A percentile compares a stretch with the other conserved stretches of the same genome.
phyloP scores from a whole-genome alignment of 2,329 filamentous ascomycete species.

The Calonectria hawksworthii region DNA sequence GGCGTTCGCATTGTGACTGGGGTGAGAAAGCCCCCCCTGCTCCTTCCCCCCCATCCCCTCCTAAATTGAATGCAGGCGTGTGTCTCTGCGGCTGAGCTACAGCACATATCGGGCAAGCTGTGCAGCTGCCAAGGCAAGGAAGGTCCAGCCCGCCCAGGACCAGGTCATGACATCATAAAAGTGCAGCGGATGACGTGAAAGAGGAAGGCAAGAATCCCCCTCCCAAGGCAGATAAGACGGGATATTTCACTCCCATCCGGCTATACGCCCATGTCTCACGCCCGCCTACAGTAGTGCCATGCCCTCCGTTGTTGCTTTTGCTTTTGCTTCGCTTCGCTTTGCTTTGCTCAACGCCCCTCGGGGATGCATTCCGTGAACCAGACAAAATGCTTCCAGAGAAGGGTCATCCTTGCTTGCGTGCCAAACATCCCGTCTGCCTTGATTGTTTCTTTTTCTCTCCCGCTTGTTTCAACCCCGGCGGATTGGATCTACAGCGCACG shows the following conservation, averaged over 20 bases:
- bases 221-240: neutral
- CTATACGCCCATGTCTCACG: neutral
- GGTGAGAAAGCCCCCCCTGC: too few species aligned
- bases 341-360: neutral
- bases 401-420: neutral
- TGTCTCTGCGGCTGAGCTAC: neutral
- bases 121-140: neutral
- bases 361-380: constrained; percentile 9
- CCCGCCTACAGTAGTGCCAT: neutral
- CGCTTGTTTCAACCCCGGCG: neutral
- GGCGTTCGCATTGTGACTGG: neutral
- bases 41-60: too few species aligned
- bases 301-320: neutral
- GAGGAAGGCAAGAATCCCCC: neutral
- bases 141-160: neutral
- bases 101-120: neutral
- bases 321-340: neutral
- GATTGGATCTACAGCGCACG: neutral
- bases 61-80: neutral
- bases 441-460: neutral
- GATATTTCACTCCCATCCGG: neutral
- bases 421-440: neutral
- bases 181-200: neutral
- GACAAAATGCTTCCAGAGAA: neutral
- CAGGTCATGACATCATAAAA: constrained; percentile 28